Evolutionary conservation across 108 stramenopile genomes (phyloP).

Genomic region (Cyclostephanos tholiformis): DNA sequence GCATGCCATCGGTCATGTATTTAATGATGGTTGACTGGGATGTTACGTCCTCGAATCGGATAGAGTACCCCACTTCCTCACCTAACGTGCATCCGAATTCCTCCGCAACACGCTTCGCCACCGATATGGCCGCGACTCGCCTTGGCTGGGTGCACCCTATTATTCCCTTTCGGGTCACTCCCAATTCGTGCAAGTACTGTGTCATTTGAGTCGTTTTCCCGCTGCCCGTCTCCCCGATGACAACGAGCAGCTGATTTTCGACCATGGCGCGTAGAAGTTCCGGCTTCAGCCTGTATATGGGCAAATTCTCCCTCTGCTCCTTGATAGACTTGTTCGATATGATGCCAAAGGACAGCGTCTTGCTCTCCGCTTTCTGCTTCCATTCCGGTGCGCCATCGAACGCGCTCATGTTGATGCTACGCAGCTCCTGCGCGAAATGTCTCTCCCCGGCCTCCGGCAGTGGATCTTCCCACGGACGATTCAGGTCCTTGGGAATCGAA

Average conservation of each 20-base stretch:
- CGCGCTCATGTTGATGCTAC: conserved; percentile 91
- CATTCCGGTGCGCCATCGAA: conserved; percentile 95
- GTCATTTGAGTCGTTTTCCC: conserved; percentile 99
- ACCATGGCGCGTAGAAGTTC: conserved; percentile 84
- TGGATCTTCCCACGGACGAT: conserved; percentile 98
- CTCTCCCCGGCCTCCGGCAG: conserved; percentile 96
- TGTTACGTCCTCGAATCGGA: conserved; percentile 99
- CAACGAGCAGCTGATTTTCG: conserved; percentile 92
- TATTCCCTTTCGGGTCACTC: conserved; percentile 89
- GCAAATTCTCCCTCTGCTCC: conserved; percentile 95
- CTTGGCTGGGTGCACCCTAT: conserved; percentile 99
- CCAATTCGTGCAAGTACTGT: conserved; percentile 97
- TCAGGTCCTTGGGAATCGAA: conserved; percentile 97
- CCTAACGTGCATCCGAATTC: conserved; percentile 95
- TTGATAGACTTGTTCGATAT: conserved; percentile 91
- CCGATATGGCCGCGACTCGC: conserved; percentile 96
- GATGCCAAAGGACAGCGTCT: conserved; percentile 92
- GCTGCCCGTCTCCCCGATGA: conserved; percentile 96
- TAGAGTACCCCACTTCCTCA: conserved; percentile 96
- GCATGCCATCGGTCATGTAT: conserved; percentile 99
- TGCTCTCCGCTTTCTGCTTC: conserved; percentile 97
- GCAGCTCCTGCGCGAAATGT: conserved; percentile 96
- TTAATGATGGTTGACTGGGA: conserved; percentile 92
- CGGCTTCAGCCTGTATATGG: conserved; percentile 86
- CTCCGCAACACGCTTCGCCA: conserved; percentile 99